Evolutionary conservation across 2,329 filamentous ascomycete genomes (phyloP), one percentile per base, ranked within the genome.

Genomic region (Fusarium odoratissimum): DNA sequence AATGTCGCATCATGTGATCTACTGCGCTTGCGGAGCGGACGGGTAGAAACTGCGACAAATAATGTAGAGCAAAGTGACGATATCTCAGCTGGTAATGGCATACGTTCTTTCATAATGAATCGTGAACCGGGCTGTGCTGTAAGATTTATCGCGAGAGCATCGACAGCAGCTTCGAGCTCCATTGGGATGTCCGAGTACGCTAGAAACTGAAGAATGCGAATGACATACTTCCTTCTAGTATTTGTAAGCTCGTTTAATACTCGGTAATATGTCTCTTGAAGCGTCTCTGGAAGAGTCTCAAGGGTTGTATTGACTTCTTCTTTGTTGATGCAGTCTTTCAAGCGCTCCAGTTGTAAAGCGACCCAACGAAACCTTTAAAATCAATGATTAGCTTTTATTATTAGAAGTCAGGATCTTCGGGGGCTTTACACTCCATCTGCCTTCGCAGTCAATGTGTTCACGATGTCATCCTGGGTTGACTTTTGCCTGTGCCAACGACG

Each of bases 371-470:
- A 46, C 0, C 44, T 28, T 12, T 0, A 8, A 8, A 44, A 17
- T 6, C 3, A 13, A 25, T 3, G 3, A 3, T 25, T 5, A 44
- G 41, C 9, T 0, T 23, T 5, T 6, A 14, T n/a, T 0, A 6
- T 9, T 41, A 4, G 4, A 0, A 16, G 5, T 7, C 6, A 6
- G 8, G n/a, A 11, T 0, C 6, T 7, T 17, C 5, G 4, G 14
- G 5, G 7, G 23, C 4, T 0, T 2, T 44, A 28, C 42, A 19
- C 19, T 21, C 44, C 25, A n/a, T 11, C 19, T 8, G 25, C 44
- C 0, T n/a, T 46, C 0, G 3, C 0, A 4, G 44, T 30, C 19
- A 46, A 8, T 0, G 0, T 0, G 0, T 11, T 0, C 0, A 46
- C 4, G 2, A 46, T 46, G 0, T 8, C 0, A n/a, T 46, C 19